Evolutionary conservation across 306 rosid species (phyloP), one percentile per base, ranked within the genome.

Genomic region (Biancaea sappan): DNA sequence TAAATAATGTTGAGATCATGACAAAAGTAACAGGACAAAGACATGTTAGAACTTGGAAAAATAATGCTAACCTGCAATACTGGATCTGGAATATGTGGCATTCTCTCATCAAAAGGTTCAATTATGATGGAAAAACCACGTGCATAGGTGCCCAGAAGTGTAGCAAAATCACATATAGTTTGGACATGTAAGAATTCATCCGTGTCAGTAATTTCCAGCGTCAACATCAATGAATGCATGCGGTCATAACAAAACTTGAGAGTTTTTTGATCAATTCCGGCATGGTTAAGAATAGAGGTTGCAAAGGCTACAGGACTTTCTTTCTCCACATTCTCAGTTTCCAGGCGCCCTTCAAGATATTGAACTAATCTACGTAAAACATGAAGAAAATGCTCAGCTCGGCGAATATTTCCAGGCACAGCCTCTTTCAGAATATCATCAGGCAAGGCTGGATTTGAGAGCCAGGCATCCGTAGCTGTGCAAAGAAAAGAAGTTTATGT

Each of bases 1-100:
- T 38, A 34, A 44, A 18, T 26, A 69, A 59, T 21, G 31, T 71
- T n/a, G 24, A 40, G 46, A 59, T 29, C 76, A 24, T 71, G 64
- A 47, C 44, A 67, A 56, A 24, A 68, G 28, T 41, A 52, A 34
- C 5, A 34, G 2, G 6, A 1, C 2, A 34, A 34, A 34, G 5
- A 34, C 37, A 34, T 34, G 56, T 29, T 44, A 72, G 47, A 76
- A 38, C 65, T 46, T 28, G 72, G 38, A 80, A 47, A 25, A 72
- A 12, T 13, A 73, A 21, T 3, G 73, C 87, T 29, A 59, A 91
- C 98, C 94, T 93, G 98, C 77, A 91, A 85, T 76, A 93, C 91
- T 53, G 98, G 98, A 78, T 93, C 98, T 41, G 97, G 98, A 91
- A 93, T 89, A 80, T 93, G 97, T 2, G 96, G 97, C 98, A 93